Conservation (phyloP, 2,329 filamentous ascomycete genomes). For the Corinectria fuckeliana region DNA sequence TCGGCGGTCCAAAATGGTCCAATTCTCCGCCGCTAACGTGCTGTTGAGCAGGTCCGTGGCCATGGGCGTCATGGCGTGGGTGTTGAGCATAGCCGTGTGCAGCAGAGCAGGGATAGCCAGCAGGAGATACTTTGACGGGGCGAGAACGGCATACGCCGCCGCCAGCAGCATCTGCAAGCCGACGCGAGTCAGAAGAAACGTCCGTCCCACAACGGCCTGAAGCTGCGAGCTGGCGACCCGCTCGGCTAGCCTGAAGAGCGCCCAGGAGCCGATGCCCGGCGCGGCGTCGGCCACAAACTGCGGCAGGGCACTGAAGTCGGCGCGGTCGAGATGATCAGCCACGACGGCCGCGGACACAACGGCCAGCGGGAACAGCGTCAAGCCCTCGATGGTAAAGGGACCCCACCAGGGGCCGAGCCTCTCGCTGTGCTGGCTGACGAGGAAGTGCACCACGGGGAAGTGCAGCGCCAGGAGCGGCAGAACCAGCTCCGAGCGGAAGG, state of each 20-base stretch:
- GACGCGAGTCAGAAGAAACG: constrained; percentile 71
- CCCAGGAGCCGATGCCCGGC: constrained; percentile 71
- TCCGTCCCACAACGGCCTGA: constrained; percentile 62
- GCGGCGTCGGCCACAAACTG: constrained; percentile 66
- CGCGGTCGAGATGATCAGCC: constrained; percentile 68
- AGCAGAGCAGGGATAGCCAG: constrained; percentile 75
- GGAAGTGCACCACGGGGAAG: constrained; percentile 75
- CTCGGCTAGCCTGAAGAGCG: constrained; percentile 64
- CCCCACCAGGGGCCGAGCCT: constrained; percentile 73
- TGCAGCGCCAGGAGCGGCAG: constrained; percentile 78
- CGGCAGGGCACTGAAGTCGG: constrained; percentile 62
- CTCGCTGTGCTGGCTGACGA: constrained; percentile 71
- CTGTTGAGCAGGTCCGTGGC: constrained; percentile 69
- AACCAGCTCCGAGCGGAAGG: constrained; percentile 57
- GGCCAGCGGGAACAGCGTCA: constrained; percentile 75
- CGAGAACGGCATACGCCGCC: constrained; percentile 67
- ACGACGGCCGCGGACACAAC: constrained; percentile 68
- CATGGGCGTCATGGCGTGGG: constrained; percentile 69
- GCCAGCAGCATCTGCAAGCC: constrained; percentile 74
- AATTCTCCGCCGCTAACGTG: constrained; percentile 70
- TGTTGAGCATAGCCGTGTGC: constrained; percentile 75
- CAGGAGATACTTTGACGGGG: constrained; percentile 72
- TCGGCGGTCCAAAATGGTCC: constrained; percentile 77
- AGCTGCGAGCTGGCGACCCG: constrained; percentile 48
- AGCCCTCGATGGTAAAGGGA: constrained; percentile 74